Conservation (phyloP, 345 rosid species). For the Camelina sativa region DNA sequence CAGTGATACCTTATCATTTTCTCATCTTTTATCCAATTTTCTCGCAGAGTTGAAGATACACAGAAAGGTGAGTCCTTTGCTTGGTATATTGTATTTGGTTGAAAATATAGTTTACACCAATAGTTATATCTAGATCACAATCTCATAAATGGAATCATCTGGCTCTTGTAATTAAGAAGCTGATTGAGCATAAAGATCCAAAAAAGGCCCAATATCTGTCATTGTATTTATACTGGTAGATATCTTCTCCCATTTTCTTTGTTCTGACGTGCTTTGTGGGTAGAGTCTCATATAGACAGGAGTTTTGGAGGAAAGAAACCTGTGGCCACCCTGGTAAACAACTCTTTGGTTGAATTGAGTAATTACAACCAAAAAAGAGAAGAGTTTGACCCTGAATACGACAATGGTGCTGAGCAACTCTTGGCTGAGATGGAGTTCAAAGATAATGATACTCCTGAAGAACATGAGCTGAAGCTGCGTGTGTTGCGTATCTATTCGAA, state of each 20-base stretch:
- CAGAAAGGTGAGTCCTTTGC: constrained; percentile 63
- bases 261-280: constrained; percentile 40
- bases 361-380: constrained; percentile 82
- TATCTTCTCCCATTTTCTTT: constrained; percentile 17
- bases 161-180: constrained; percentile 5
- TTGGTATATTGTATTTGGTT: constrained; percentile 49
- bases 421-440: constrained; percentile 99
- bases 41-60: constrained; percentile 76
- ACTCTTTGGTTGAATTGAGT: constrained; percentile 73
- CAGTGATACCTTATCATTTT: constrained; percentile 23
- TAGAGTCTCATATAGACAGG: constrained; percentile 71
- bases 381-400: constrained; percentile 94
- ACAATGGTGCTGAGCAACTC: constrained; percentile 93
- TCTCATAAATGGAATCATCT: constrained; percentile 3
- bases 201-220: constrained; percentile 11
- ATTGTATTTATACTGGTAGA: constrained; percentile 21
- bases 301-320: constrained; percentile 76
- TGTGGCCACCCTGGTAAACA: constrained; percentile 53
- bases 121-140: constrained; percentile 12
- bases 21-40: constrained; percentile 38
- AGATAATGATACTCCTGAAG: constrained; percentile 85
- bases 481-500: constrained; percentile 81
- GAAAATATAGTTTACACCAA: constrained; percentile 36
- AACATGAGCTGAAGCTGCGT: constrained; percentile 80
- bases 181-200: background rate